Base-by-base conservation (phyloP, 306 rosid species). In the Vigna reflexopilosa region DNA sequence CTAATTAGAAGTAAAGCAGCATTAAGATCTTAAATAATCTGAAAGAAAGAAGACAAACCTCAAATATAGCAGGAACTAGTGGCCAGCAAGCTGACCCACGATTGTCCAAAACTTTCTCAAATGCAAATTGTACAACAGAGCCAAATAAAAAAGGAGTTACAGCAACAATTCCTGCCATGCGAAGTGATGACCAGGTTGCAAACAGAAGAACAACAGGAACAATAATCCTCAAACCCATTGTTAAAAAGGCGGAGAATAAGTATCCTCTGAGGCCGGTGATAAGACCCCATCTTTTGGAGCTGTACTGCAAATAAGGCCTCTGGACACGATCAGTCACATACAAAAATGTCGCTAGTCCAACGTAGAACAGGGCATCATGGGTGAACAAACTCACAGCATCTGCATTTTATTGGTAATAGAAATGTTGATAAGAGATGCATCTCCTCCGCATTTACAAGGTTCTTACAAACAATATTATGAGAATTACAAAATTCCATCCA, bases 221-320 rank as follows among this genome's bases (percentile, higher is more conserved):
- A 28, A 90, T 10, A 38, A 91, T 84, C 88, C 91, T 95, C 80
- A 95, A 86, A 42, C 97, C 96, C 57, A 44, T 75, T 45, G 94
- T 85, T 66, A 91, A 63, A 75, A 89, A 86, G 36, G 90, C 90
- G 13, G 96, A 76, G 63, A 80, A 49, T 78, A 95, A 57, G 86
- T 92, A 92, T 78, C 98, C 98, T 83, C 83, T 89, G 59, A 95
- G 90, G 83, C 98, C 98, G 28, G 98, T 95, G 67, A 95, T 89
- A 77, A 95, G 94, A 82, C 98, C 85, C 98, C 98, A 95, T 76
- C 93, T 95, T 84, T 83, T 95, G 20, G 98, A 1, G 84, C 96
- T 95, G 89, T 85, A 95, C 68, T 91, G 82, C 79, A 95, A 79
- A 87, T 91, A 95, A 14, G 98, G 98, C 84, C 83, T 92, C 84